Evolutionary conservation across 2,329 filamentous ascomycete genomes (phyloP), one percentile per base, ranked within the genome.

Genomic region (Penicillium vulpinum): DNA sequence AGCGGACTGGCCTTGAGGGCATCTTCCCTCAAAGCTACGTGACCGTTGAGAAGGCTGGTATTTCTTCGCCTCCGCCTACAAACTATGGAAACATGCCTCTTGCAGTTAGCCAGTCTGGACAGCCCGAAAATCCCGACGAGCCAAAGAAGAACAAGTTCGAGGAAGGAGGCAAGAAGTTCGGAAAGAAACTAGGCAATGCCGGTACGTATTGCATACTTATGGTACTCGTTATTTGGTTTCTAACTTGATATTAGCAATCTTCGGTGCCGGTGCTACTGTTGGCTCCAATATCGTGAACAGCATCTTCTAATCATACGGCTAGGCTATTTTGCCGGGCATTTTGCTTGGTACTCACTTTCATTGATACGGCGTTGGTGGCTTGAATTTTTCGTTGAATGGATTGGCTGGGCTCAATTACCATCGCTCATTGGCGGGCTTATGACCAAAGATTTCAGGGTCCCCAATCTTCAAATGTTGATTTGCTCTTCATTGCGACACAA

Each of bases 11-110:
- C 54, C 79, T 85, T 64, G 91, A 96, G 77, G 93, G 93, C 67
- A 96, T 97, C 73, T 97, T 97, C 83, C 93, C 93, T n/a, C 85
- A 88, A 66, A 91, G 85, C 73, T 97, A 97, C 72, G 92, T 96
- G 48, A 82, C 80, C 61, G 80, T 90, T 66, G 82, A 88, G 64
- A 86, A 88, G 73, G 71, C 62, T 16, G 36, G 33, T 66, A 76
- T 56, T 65, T 65, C 51, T 64, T 73, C 51, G 66, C 78, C 60
- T 73, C 70, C 66, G 28, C 77, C 72, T 58, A 74, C 74, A 51
- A 74, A 68, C 55, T 80, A 81, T 54, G 78, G 79, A 48, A 85
- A 88, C 65, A 87, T 89, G 76, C 91, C 92, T 57, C 84, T 94
- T 76, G 89, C 90, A 43, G 84, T 94, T 3, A 85, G 86, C 36